phyloP scores from a whole-genome alignment of 495 filamentous ascomycete genomes.

The Beverwykella pulmonaria region DNA sequence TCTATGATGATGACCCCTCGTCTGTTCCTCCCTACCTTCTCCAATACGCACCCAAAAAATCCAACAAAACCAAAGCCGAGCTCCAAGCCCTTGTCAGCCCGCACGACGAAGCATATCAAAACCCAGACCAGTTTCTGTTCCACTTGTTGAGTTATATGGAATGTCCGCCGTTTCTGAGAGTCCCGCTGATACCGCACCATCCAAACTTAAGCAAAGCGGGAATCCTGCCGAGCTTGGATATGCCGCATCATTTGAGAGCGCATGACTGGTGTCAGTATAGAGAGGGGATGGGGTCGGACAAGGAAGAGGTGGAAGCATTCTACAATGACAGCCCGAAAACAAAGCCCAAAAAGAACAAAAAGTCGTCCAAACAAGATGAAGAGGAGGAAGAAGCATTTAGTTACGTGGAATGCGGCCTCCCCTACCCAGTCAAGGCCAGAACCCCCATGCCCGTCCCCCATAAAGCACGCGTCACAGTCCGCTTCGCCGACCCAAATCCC shows the following conservation, averaged over 20 bases:
- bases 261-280: constrained; percentile 71
- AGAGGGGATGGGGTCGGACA: constrained; percentile 63
- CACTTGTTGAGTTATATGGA: constrained; percentile 76
- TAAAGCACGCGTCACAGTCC: constrained; percentile 67
- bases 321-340: not conserved
- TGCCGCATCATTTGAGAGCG: constrained; percentile 71
- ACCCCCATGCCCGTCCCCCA: constrained; percentile 54
- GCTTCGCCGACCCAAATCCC: constrained; percentile 50
- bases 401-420: constrained; percentile 60
- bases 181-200: constrained; percentile 68
- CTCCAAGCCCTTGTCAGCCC: constrained; percentile 47
- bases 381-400: not conserved
- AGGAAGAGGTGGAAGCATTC: not conserved
- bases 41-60: constrained; percentile 21
- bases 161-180: constrained; percentile 73
- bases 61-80: constrained; percentile 20
- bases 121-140: constrained; percentile 70
- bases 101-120: constrained; percentile 63
- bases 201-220: constrained; percentile 68
- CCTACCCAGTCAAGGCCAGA: constrained; percentile 48
- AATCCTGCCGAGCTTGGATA: constrained; percentile 68
- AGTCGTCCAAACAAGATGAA: not conserved
- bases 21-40: constrained; percentile 4
- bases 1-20: constrained; percentile 64
- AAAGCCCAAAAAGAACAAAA: constrained; percentile 32